Conservation (phyloP, 1,139 yeast species). For the Magnusiomyces paraingens region DNA sequence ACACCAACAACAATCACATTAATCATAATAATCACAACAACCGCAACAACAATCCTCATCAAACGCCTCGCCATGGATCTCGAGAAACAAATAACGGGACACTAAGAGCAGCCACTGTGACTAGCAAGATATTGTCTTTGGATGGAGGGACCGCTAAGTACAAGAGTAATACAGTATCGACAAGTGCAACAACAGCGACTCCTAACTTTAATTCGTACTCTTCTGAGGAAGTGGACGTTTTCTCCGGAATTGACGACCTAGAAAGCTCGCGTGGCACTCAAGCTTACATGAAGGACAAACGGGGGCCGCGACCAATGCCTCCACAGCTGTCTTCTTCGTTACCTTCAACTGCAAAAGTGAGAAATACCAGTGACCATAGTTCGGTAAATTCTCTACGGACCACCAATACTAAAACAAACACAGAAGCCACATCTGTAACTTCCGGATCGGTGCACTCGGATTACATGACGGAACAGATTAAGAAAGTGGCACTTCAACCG, state of each 20-base stretch:
- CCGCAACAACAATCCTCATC: neutral
- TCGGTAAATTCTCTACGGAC: too few relatives aligned
- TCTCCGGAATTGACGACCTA: conserved; percentile 14
- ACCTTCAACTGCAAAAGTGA: too few relatives aligned
- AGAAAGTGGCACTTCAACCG: too few relatives aligned
- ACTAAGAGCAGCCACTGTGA: neutral
- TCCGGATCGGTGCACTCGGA: too few relatives aligned
- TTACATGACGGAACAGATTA: too few relatives aligned
- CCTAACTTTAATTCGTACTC: neutral
- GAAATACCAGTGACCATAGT: too few relatives aligned
- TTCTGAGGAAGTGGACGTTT: conserved; percentile 11
- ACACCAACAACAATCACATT: neutral
- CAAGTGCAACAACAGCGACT: too few relatives aligned
- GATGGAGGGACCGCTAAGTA: too few relatives aligned
- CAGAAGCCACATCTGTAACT: too few relatives aligned
- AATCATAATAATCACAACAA: neutral
- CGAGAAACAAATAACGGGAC: neutral
- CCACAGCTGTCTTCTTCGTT: neutral
- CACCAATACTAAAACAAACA: too few relatives aligned
- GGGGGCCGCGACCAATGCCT: neutral
- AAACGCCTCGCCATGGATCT: neutral
- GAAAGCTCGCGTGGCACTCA: neutral
- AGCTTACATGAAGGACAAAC: too few relatives aligned
- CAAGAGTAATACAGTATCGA: too few relatives aligned
- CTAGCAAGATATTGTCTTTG: neutral